These are phyloP conservation scores for Leonotis leonurus DNA, from an alignment of 257 asterid species.

Conservation along the genomic window DNA sequence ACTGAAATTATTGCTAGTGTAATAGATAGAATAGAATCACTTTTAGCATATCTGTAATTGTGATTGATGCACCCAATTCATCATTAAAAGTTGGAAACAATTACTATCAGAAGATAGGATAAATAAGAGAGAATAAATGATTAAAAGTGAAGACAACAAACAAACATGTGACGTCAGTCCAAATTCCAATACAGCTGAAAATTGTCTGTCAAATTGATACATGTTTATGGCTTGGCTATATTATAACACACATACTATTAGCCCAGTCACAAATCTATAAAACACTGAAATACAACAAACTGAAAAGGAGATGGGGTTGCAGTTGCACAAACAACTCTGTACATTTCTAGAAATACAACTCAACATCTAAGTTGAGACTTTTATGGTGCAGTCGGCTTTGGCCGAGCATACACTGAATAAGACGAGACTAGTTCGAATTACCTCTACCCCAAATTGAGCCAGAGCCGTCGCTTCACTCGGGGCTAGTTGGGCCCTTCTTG, in stretches of 20 bases:
- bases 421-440: no score
- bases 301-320: background rate
- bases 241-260: constrained; percentile 15
- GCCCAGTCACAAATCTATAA: background rate
- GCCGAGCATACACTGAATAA: no score
- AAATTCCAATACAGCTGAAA: background rate
- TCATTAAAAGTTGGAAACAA: no score
- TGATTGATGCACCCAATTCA: no score
- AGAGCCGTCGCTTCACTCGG: no score
- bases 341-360: constrained; percentile 27
- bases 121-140: background rate
- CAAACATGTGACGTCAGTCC: no score
- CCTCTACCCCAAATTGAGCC: constrained; percentile 14
- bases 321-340: constrained; percentile 15
- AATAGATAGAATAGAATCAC: no score
- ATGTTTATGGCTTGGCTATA: constrained; percentile 2
- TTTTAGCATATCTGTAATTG: no score
- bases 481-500: constrained; percentile 56
- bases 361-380: constrained; percentile 41
- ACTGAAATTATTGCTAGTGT: no score
- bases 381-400: no score
- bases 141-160: background rate
- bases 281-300: constrained; percentile 18
- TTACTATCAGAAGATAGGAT: no score
- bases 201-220: background rate